Base-by-base conservation (phyloP, 345 rosid genomes). In the Gossypium turneri region DNA sequence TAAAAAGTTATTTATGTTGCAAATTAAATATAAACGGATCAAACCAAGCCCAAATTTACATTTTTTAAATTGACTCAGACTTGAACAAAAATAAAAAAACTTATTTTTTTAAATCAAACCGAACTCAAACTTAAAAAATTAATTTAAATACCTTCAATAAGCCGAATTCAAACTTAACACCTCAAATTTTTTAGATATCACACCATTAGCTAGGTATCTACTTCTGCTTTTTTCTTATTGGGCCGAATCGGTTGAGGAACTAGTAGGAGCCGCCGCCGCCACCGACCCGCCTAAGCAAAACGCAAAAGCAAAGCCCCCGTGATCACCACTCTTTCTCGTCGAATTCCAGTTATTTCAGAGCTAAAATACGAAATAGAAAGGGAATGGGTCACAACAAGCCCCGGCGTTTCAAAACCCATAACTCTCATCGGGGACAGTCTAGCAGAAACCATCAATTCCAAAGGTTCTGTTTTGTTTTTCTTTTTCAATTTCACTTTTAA, bases 361-460 rank as follows among this genome's bases (percentile, higher is more conserved):
- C 43, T 60, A 60, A 60, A 27, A 29, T 12, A 25, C 25, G 7
- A 38, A 59, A 59, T 41, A 59, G 27, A 59, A 10, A 59, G 27
- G n/a, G 61, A 6, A 90, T 88, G 94, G 90, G 90, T 63, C 84
- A 84, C 75, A 82, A 59, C 79, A 90, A 88, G 81, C 80, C 67
- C 7, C 72, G 88, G 79, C 78, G 85, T 66, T 78, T 78, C 76
- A 88, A 85, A 81, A 70, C 73, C 77, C 78, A 82, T 43, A 71
- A 83, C 43, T 77, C 77, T 27, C 82, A 82, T 76, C 68, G 86
- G 9, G 90, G 79, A 2, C 88, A 87, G 38, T 85, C 88, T 75
- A 84, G 87, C 74, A 81, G 87, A 75, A 74, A 70, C 82, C 67
- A 77, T 77, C 84, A 76, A 70, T 62, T 72, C 3, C 73, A 77